These are phyloP conservation scores for Thuidium tamariscinum DNA, from an alignment of 225 moss, liverwort and hornwort genomes.

Conservation along the genomic window DNA sequence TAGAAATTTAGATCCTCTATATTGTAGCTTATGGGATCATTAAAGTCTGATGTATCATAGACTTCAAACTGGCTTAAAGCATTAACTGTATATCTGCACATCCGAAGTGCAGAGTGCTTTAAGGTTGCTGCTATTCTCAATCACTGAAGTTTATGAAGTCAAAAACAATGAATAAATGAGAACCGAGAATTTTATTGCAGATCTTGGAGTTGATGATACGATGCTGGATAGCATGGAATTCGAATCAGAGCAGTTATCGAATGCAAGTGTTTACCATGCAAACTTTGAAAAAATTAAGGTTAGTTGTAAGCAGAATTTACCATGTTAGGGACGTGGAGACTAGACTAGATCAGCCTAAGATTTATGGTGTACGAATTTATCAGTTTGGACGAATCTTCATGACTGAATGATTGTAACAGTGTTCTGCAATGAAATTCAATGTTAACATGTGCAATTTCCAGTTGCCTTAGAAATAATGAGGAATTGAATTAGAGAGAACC, in stretches of 20 bases:
- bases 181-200: background rate
- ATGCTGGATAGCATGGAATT: conserved; percentile 31
- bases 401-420: background rate
- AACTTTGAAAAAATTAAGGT: conserved; percentile 50
- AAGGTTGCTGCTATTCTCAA: background rate
- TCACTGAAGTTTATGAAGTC: background rate
- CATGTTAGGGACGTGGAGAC: background rate
- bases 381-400: background rate
- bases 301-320: background rate
- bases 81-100: background rate
- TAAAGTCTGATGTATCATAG: background rate
- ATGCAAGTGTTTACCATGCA: conserved; percentile 46
- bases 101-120: background rate
- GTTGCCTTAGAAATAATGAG: background rate
- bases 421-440: background rate
- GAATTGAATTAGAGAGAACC: background rate
- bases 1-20: background rate
- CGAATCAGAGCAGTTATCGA: conserved; percentile 37
- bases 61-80: background rate
- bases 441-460: background rate
- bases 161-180: background rate
- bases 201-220: conserved; percentile 25
- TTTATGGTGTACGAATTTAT: background rate
- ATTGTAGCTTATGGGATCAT: background rate
- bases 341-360: background rate